These are phyloP conservation scores for Pelargonium australe DNA, from an alignment of 441 rosid species.

Conservation along the genomic window DNA sequence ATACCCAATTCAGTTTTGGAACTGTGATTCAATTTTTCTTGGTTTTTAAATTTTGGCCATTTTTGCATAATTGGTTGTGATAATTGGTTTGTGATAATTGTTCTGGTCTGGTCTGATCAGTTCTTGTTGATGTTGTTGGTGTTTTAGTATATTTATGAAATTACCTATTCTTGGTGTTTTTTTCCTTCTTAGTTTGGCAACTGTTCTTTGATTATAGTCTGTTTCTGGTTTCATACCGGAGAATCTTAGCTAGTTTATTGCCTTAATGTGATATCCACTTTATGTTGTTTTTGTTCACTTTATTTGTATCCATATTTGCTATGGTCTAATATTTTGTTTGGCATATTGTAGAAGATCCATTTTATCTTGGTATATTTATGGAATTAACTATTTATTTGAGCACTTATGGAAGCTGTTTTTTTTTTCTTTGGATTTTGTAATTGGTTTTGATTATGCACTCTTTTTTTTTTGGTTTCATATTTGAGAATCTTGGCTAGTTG, in stretches of 20 bases:
- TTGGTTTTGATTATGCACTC: neutral
- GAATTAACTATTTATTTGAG: too few species aligned
- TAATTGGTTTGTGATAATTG: too few species aligned
- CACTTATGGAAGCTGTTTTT: too few species aligned
- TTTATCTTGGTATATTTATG: neutral
- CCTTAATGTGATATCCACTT: neutral
- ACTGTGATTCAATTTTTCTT: too few species aligned
- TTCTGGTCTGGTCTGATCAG: neutral
- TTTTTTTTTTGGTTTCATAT: neutral
- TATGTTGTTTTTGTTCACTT: neutral
- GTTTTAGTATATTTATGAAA: neutral
- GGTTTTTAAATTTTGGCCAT: too few species aligned
- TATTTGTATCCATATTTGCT: neutral
- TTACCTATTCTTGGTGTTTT: too few species aligned
- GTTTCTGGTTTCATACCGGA: neutral
- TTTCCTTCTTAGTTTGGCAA: too few species aligned
- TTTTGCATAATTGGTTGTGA: too few species aligned
- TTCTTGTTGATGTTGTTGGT: neutral
- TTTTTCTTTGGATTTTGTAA: too few species aligned
- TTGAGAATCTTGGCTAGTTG: neutral
- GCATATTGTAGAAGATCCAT: too few species aligned
- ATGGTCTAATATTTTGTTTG: neutral
- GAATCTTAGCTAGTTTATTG: neutral
- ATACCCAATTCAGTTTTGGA: too few species aligned
- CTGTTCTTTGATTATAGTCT: neutral